Base-by-base conservation (phyloP, 129 eudicot species). In the Helichrysum umbraculigerum region DNA sequence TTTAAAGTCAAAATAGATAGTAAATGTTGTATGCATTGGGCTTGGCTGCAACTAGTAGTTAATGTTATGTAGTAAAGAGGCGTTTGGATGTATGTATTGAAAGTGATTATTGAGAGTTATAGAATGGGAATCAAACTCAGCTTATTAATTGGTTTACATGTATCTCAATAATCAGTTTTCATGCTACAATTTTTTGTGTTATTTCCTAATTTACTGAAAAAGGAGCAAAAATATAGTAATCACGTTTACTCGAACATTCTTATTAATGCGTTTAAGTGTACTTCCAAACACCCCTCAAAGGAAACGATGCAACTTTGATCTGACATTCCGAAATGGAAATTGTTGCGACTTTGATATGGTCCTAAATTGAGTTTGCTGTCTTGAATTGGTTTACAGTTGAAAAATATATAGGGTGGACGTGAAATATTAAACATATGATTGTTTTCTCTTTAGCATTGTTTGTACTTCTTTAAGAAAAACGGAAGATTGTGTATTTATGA, bases 301-400 rank as follows among this genome's bases (percentile, higher is more conserved):
- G 16, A 8, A 44, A 42, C 8, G 5, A 2, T 42, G 51, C 51
- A 44, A 44, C 51, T 44, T 44, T 2, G 10, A 44, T 11, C 2
- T 1, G 37, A 30, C 25, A 76, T 50, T 15, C 25, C 35, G 32
- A 25, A 66, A n/a, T 76, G 32, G 4, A 44, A 44, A 10, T 12
- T 44, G 16, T 11, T 44, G 4, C 0, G 4, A 42, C 50, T 42
- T 42, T 44, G 16, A 44, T 44, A 16, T 3, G 11, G 51, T 63
- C 54, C 56, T 37, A 52, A 65, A 21, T 50, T 76, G 37, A 67
- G 12, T 22, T 76, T 41, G 39, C 58, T 35, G 56, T 76, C 64
- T 76, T 76, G 5, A 9, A 44, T 9, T 2, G 51, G 10, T 44
- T 44, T 44, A 12, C 16, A 11, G 51, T 12, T 44, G 14, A 8